A percentile compares a stretch with the other conserved stretches of the same genome.
phyloP scores from a whole-genome alignment of 495 filamentous ascomycete genomes.

The Xylaria curta region DNA sequence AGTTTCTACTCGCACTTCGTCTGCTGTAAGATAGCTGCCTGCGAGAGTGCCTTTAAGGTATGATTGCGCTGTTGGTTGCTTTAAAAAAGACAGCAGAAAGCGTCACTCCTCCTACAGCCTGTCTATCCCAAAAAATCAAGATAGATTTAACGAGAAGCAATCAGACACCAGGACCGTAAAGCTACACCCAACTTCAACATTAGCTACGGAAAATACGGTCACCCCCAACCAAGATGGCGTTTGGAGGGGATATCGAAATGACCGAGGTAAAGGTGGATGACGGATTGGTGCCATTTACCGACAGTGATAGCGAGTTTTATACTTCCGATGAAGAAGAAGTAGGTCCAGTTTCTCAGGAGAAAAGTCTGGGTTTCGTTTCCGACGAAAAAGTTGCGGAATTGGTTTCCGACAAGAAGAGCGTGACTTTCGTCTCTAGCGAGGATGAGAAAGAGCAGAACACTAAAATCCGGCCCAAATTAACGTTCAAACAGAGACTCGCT shows the following conservation, averaged over 20 bases:
- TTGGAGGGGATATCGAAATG: slow-evolving; percentile 3
- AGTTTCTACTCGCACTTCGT: background rate
- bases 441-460: background rate
- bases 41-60: background rate
- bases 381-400: background rate
- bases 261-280: slow-evolving; percentile 5
- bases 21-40: background rate
- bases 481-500: slow-evolving; percentile 28
- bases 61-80: slow-evolving; percentile 21
- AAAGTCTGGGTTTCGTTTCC: background rate
- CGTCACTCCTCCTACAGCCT: background rate
- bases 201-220: background rate
- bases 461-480: slow-evolving; percentile 23
- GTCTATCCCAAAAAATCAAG: background rate
- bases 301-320: background rate
- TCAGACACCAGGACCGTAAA: background rate
- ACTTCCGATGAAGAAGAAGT: background rate
- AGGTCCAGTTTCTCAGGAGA: background rate
- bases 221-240: background rate
- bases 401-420: background rate
- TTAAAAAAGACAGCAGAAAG: background rate
- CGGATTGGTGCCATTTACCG: background rate
- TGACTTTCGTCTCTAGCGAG: background rate
- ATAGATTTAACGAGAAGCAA: slow-evolving; percentile 7
- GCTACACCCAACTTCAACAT: background rate